These are phyloP conservation scores for Malassezia pachydermatis DNA, from an alignment of 1,284 basidiomycete genomes.

Conservation along the genomic window DNA sequence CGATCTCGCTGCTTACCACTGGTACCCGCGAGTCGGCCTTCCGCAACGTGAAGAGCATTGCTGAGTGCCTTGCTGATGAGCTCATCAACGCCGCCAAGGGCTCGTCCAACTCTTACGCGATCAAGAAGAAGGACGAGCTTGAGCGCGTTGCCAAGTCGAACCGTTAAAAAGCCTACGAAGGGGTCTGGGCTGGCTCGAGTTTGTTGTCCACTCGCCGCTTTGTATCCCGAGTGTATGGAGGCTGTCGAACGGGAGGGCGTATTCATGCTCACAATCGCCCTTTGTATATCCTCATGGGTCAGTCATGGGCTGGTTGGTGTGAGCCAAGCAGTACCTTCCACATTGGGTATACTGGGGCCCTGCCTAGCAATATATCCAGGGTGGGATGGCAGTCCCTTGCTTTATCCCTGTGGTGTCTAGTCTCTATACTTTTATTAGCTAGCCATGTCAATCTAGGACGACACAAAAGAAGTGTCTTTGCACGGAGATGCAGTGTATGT, in stretches of 20 bases:
- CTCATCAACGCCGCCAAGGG: slow-evolving; percentile 99
- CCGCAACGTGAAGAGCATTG: slow-evolving; percentile 97
- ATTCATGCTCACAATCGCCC: slow-evolving; percentile 1
- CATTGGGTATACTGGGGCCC: no score
- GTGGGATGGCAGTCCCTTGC: slow-evolving; percentile 7
- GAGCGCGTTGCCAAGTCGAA: slow-evolving; percentile 99
- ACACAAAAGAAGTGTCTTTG: slow-evolving; percentile 10
- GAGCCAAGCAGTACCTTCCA: no score
- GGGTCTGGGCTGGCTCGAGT: slow-evolving; percentile 4
- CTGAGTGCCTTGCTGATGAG: slow-evolving; percentile 95
- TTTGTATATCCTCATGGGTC: slow-evolving; percentile 19
- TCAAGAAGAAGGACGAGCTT: slow-evolving; percentile 86
- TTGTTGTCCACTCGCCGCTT: slow-evolving; percentile 6
- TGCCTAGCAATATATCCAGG: no score
- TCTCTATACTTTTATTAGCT: slow-evolving; percentile 13
- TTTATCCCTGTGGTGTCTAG: slow-evolving; percentile 11
- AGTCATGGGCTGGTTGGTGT: slow-evolving; percentile 1
- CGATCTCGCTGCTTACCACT: slow-evolving; percentile 84
- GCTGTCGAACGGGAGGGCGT: slow-evolving; percentile 8
- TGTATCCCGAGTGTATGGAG: slow-evolving; percentile 8
- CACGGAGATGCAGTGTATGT: neutral
- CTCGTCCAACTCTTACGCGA: slow-evolving; percentile 99
- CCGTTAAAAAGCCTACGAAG: slow-evolving; percentile 58
- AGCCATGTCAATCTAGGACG: slow-evolving; percentile 12
- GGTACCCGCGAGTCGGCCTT: slow-evolving; percentile 98